Percentiles rank a stretch among this genome's conserved stretches.
Conservation (phyloP, 2,329 filamentous ascomycete species). For the Penicillium sp. region DNA sequence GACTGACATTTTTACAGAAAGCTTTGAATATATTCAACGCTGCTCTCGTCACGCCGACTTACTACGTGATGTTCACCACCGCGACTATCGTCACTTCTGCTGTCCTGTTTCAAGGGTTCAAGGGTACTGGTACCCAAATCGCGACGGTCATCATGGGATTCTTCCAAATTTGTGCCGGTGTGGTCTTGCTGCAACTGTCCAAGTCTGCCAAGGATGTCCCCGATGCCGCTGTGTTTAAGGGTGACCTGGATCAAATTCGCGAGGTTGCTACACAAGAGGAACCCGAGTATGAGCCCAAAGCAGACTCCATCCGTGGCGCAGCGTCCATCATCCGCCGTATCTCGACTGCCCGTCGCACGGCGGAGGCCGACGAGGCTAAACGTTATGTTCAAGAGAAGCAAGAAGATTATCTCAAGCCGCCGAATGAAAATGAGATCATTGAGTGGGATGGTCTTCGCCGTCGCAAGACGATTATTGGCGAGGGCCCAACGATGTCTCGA, state of each 20-base stretch:
- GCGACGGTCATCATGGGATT: conserved; percentile 92
- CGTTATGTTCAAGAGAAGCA: conserved; percentile 79
- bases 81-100: conserved; percentile 93
- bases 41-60: conserved; percentile 93
- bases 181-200: conserved; percentile 91
- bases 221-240: conserved; percentile 87
- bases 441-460: conserved; percentile 92
- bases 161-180: conserved; percentile 88
- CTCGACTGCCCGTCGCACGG: conserved; percentile 73
- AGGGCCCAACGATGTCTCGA: conserved; percentile 47
- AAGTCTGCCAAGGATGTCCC: conserved; percentile 98
- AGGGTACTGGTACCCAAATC: conserved; percentile 79
- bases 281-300: conserved; percentile 94
- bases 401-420: conserved; percentile 71
- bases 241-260: conserved; percentile 91
- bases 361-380: conserved; percentile 78
- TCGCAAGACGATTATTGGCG: conserved; percentile 63
- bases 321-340: conserved; percentile 85
- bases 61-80: conserved; percentile 98
- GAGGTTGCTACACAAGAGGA: conserved; percentile 95
- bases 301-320: conserved; percentile 90
- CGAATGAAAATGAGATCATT: conserved; percentile 77
- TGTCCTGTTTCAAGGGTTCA: conserved; percentile 91
- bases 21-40: conserved; percentile 96
- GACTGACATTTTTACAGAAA: conserved; percentile 68